Evolutionary conservation across 2,329 filamentous ascomycete genomes (phyloP).

Genomic region (Ophiocordyceps sinensis): DNA sequence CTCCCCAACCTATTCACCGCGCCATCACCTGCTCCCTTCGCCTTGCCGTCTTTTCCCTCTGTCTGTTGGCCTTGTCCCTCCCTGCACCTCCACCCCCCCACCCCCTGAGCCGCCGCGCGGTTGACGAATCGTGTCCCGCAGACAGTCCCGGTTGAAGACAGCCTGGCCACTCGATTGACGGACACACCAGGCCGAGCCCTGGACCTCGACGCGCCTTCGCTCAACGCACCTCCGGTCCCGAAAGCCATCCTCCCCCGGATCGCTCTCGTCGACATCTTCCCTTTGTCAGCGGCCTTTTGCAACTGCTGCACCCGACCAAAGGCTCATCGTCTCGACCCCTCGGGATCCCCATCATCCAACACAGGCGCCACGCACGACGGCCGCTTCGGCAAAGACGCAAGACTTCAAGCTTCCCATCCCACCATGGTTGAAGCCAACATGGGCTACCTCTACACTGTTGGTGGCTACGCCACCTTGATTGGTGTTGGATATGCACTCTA

Average conservation of each 20-base stretch:
- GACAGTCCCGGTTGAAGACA: conserved; percentile 12
- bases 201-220: conserved; percentile 4
- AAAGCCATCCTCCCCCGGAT: background rate
- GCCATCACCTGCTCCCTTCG: background rate
- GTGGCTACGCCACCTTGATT: conserved; percentile 21
- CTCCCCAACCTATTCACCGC: background rate
- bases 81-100: background rate
- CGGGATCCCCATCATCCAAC: background rate
- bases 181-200: conserved; percentile 6
- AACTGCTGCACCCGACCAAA: background rate
- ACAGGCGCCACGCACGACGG: background rate
- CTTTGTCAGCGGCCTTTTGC: background rate
- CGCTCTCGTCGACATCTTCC: background rate
- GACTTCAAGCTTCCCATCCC: conserved; percentile 3
- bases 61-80: background rate
- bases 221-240: background rate
- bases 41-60: background rate
- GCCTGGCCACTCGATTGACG: conserved; percentile 18
- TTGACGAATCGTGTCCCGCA: conserved; percentile 5
- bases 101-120: background rate
- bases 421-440: too few relatives aligned
- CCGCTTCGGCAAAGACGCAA: background rate
- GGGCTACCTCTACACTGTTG: conserved; percentile 20
- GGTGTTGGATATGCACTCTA: conserved; percentile 21
- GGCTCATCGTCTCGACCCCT: background rate